Base-by-base conservation (phyloP, 2,329 filamentous ascomycete species). In the Trichophyton equinum region DNA sequence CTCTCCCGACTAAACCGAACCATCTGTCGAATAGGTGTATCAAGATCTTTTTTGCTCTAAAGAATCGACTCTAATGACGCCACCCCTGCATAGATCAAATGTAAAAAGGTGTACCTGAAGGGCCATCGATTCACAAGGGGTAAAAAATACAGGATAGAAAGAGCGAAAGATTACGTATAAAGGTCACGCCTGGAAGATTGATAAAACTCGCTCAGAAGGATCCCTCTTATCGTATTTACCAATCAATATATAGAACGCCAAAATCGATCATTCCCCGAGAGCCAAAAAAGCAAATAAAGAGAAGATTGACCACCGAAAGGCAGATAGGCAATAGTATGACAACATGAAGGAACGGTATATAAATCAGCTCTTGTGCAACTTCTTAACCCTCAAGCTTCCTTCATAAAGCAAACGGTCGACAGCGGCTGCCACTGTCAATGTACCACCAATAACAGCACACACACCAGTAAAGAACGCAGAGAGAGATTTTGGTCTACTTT, bases 371-470 rank as follows among this genome's bases (percentile, higher is more conserved):
- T 81, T 78, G 71, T 87, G 89, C 73, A 96, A 74, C 81, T 99
- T 99, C 82, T 88, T 95, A 65, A 97, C 79, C 71, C 88, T 83
- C 62, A 86, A 84, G 2, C 83, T 82, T 47, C 94, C 94, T 76
- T 99, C 94, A 69, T 96, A 99, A 63, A 97, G 75, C 57, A 88
- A 89, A 61, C 95, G 84, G 72, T 99, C 94, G 36, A 99, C 79
- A 3, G 94, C 94, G 4, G 95, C 94, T 9, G 94, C 94, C 18
- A 99, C 94, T 0, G 94, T 99, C 66, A 99, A 76, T 0, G 94
- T 99, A 67, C 94, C 94, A 64, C 94, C 94, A 58, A 99, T 86
- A 63, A 97, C 88, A 42, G 92, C 92, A 73, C 94, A 99, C 20
- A 99, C 84, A 56, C 94, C 94, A 0, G 94, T 92, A 62, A 99